These are phyloP conservation scores for Annona squamosa DNA, from an alignment of 164 flowering plant genomes.

Conservation along the genomic window DNA sequence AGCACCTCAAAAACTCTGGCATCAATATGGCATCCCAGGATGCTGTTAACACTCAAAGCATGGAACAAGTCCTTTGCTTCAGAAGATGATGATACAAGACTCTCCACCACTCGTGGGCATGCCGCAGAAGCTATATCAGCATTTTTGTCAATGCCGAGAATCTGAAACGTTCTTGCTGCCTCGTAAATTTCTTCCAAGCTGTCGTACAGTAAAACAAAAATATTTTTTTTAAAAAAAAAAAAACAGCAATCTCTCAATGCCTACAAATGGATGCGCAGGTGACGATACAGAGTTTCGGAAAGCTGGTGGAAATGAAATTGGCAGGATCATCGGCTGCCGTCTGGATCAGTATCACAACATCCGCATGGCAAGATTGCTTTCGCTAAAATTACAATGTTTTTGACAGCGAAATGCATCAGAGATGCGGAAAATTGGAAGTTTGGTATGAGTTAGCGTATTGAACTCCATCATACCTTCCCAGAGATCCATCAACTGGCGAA, in stretches of 20 bases:
- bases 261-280: not conserved
- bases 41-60: conserved; percentile 54
- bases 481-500: conserved; percentile 49
- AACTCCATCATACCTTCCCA: conserved; percentile 35
- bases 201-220: conserved; percentile 10
- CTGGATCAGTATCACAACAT: not conserved
- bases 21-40: conserved; percentile 51
- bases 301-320: not conserved
- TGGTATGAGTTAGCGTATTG: conserved; percentile 13
- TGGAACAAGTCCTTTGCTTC: conserved; percentile 46
- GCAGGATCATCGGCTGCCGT: not conserved
- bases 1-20: conserved; percentile 52
- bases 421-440: not conserved
- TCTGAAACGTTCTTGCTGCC: conserved; percentile 64
- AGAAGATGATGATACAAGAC: conserved; percentile 50
- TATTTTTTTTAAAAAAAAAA: conserved; percentile 6
- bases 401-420: not conserved
- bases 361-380: not conserved
- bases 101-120: conserved; percentile 41
- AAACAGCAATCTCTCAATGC: not conserved
- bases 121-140: conserved; percentile 32
- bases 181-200: conserved; percentile 85
- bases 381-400: not conserved
- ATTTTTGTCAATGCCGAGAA: conserved; percentile 57
- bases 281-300: not conserved